These are phyloP conservation scores for Citrus cavaleriei DNA, from an alignment of 345 rosid species.

Conservation along the genomic window DNA sequence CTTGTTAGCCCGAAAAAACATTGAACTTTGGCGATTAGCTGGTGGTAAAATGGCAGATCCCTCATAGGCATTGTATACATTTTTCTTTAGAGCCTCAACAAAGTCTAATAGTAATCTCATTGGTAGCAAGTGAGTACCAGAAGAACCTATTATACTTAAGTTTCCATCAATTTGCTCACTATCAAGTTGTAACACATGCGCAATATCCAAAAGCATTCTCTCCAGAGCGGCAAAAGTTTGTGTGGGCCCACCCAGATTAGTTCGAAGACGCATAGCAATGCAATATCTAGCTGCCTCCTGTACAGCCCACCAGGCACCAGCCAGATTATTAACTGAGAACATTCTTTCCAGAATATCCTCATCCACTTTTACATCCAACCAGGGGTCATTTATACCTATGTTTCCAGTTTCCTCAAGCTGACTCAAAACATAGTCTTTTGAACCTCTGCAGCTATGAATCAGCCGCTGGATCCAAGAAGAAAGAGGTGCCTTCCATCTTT, in stretches of 20 bases:
- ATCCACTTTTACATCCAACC: conserved; percentile 55
- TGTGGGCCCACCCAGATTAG: conserved; percentile 94
- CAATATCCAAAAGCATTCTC: conserved; percentile 86
- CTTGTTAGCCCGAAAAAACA: conserved; percentile 84
- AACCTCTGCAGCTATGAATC: conserved; percentile 44
- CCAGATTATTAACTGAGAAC: conserved; percentile 68
- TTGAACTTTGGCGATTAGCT: conserved; percentile 63
- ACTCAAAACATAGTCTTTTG: conserved; percentile 40
- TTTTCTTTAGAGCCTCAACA: conserved; percentile 87
- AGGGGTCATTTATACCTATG: conserved; percentile 33
- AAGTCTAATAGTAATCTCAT: conserved; percentile 91
- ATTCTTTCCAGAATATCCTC: conserved; percentile 63
- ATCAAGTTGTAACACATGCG: conserved; percentile 76
- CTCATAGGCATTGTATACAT: conserved; percentile 88
- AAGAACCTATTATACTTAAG: conserved; percentile 66
- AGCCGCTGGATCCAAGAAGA: conserved; percentile 84
- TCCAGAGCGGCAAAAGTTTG: conserved; percentile 95
- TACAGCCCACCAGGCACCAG: conserved; percentile 97
- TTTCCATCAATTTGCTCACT: conserved; percentile 74
- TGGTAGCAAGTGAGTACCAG: conserved; percentile 86
- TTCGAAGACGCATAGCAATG: conserved; percentile 75
- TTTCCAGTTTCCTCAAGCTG: conserved; percentile 56
- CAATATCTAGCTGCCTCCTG: conserved; percentile 95
- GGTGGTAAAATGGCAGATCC: conserved; percentile 81
- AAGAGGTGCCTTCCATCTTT: conserved; percentile 86